Conservation (phyloP, 306 rosid genomes). For the Rubus parviflorus region DNA sequence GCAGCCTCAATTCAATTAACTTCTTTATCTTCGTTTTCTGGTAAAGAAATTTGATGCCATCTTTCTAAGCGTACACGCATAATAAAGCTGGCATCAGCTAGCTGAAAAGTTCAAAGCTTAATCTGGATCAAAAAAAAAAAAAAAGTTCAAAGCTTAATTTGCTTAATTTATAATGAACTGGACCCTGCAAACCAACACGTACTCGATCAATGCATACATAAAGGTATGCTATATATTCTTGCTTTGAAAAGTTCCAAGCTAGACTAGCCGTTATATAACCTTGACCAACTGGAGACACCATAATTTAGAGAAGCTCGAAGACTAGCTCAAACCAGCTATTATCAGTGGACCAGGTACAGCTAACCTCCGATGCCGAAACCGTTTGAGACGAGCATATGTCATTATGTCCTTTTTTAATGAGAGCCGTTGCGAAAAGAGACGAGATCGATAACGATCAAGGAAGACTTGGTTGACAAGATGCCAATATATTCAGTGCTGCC, state of each 20-base stretch:
- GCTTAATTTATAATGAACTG: neutral
- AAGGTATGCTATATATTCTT: neutral
- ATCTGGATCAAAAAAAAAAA: no score
- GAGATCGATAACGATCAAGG: neutral
- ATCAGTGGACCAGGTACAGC: no score
- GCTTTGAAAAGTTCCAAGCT: neutral
- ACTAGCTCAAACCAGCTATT: neutral
- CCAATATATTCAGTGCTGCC: conserved; percentile 1
- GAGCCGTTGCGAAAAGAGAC: neutral
- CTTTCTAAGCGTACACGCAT: neutral
- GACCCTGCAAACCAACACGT: neutral
- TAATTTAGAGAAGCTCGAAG: neutral
- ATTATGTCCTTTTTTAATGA: neutral
- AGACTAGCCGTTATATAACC: neutral
- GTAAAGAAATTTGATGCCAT: neutral
- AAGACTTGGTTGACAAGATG: conserved; percentile 5
- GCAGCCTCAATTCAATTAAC: no score
- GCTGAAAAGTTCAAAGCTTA: conserved; percentile 10
- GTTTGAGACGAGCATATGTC: neutral
- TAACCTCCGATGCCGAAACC: neutral
- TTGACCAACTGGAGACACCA: conserved; percentile 6
- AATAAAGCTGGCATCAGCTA: neutral
- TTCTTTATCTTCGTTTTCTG: no score
- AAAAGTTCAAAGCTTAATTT: conserved; percentile 4
- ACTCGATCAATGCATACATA: no score